A percentile compares a stretch with the other conserved stretches of the same genome.
phyloP scores from a whole-genome alignment of 2,329 filamentous ascomycete species.

The Fusarium pseudoanthophilum region DNA sequence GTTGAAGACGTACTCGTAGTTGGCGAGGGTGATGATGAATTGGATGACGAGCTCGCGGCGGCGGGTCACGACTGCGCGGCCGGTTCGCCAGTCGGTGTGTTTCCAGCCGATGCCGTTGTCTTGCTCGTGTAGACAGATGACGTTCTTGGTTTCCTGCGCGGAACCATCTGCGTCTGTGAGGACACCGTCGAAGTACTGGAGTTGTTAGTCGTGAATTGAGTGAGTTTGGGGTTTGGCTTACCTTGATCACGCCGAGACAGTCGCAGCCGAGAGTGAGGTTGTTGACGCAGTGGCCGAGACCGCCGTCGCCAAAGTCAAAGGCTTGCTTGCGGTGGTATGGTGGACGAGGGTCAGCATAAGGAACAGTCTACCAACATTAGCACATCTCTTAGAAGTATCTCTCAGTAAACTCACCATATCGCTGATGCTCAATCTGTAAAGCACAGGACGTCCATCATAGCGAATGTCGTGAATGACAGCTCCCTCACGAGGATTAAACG shows the following conservation, averaged over 20 bases:
- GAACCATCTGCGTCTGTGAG: slow-evolving; percentile 45
- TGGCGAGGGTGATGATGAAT: slow-evolving; percentile 74
- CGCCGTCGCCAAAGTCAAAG: slow-evolving; percentile 76
- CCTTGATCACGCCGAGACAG: slow-evolving; percentile 71
- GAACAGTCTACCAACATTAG: slow-evolving; percentile 55
- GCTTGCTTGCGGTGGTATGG: slow-evolving; percentile 74
- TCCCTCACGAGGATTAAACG: slow-evolving; percentile 76
- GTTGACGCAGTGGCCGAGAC: slow-evolving; percentile 72
- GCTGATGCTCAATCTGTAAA: slow-evolving; percentile 72
- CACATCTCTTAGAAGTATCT: accelerated
- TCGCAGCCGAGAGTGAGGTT: slow-evolving; percentile 75
- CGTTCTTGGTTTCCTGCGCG: slow-evolving; percentile 60
- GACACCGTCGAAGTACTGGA: slow-evolving; percentile 51
- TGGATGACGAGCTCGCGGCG: slow-evolving; percentile 73
- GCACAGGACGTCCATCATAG: slow-evolving; percentile 72
- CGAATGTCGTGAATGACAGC: slow-evolving; percentile 74
- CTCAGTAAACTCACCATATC: slow-evolving; percentile 66
- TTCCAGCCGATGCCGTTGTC: slow-evolving; percentile 79
- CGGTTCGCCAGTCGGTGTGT: slow-evolving; percentile 75
- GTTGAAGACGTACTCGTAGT: slow-evolving; percentile 72
- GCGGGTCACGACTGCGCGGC: slow-evolving; percentile 68
- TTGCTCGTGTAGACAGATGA: slow-evolving; percentile 76
- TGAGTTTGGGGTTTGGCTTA: not conserved
- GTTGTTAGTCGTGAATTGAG: not conserved
- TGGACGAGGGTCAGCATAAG: slow-evolving; percentile 71